Evolutionary conservation across 1,284 basidiomycete genomes (phyloP).

Genomic region (Cryptococcus sp.): DNA sequence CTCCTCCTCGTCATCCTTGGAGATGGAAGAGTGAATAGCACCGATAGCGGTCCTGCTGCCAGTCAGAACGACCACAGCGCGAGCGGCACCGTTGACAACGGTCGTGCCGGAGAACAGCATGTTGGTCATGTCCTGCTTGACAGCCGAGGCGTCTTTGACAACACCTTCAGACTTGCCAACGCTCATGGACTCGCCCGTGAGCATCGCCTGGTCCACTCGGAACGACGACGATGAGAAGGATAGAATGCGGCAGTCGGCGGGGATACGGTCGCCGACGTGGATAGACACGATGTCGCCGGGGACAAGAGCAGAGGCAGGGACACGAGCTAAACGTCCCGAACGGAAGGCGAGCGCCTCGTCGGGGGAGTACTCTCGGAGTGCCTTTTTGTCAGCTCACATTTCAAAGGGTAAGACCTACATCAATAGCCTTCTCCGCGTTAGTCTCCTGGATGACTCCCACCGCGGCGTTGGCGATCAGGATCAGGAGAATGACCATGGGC

Average conservation of each 20-base stretch:
- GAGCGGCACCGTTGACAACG: conserved; percentile 84
- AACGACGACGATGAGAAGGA: conserved; percentile 83
- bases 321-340: conserved; percentile 66
- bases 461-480: conserved; percentile 87
- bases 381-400: conserved; percentile 57
- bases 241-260: conserved; percentile 86
- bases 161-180: conserved; percentile 74
- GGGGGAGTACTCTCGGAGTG: conserved; percentile 89
- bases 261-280: conserved; percentile 89
- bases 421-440: conserved; percentile 92
- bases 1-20: conserved; percentile 54
- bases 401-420: conserved; percentile 62
- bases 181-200: conserved; percentile 87
- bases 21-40: conserved; percentile 89
- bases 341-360: conserved; percentile 91
- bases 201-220: conserved; percentile 88
- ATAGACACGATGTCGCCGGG: conserved; percentile 89
- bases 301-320: conserved; percentile 83
- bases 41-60: conserved; percentile 87
- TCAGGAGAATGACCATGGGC: conserved; percentile 87
- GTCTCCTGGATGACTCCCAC: conserved; percentile 95
- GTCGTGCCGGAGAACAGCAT: conserved; percentile 93
- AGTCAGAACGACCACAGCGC: conserved; percentile 80
- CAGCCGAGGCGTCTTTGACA: conserved; percentile 71
- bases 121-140: conserved; percentile 95